phyloP scores from a whole-genome alignment of 2,329 filamentous ascomycete genomes.

The Leptographium wingfieldii region DNA sequence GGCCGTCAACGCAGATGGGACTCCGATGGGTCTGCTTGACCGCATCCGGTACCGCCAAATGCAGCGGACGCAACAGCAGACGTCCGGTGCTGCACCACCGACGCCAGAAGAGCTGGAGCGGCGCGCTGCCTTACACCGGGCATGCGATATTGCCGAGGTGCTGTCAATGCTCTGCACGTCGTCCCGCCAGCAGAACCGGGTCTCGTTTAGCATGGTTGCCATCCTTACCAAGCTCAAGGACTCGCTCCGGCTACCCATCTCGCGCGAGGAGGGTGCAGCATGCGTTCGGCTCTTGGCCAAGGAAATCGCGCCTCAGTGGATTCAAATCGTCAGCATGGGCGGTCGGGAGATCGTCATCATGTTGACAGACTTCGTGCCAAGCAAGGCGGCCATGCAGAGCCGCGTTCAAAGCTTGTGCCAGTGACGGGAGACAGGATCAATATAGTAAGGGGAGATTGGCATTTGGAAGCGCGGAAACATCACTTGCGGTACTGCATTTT shows the following conservation, averaged over 20 bases:
- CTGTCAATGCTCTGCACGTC: conserved; percentile 51
- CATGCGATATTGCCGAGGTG: conserved; percentile 55
- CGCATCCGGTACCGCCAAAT: conserved; percentile 61
- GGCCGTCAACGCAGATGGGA: not conserved
- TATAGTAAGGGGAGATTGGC: too few relatives aligned
- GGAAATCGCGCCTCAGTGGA: conserved; percentile 45
- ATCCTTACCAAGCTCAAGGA: conserved; percentile 55
- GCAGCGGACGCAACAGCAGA: conserved; percentile 27
- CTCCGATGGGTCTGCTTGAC: conserved; percentile 57
- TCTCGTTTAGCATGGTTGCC: conserved; percentile 53
- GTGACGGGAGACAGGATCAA: not conserved
- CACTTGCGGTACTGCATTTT: not conserved
- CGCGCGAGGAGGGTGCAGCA: conserved; percentile 35
- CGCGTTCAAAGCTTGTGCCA: conserved; percentile 13
- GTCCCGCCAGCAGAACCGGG: conserved; percentile 35
- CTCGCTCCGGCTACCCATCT: conserved; percentile 46
- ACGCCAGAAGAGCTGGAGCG: conserved; percentile 39
- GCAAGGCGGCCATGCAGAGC: conserved; percentile 22
- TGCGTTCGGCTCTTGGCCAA: conserved; percentile 39
- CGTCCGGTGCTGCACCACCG: conserved; percentile 31
- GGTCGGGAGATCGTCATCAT: conserved; percentile 45
- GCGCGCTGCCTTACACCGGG: conserved; percentile 51
- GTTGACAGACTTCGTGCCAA: conserved; percentile 26
- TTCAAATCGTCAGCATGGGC: conserved; percentile 37
- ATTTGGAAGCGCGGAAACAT: not conserved